Conservation (phyloP, 1,284 basidiomycete species). For the Ustilago curta region DNA sequence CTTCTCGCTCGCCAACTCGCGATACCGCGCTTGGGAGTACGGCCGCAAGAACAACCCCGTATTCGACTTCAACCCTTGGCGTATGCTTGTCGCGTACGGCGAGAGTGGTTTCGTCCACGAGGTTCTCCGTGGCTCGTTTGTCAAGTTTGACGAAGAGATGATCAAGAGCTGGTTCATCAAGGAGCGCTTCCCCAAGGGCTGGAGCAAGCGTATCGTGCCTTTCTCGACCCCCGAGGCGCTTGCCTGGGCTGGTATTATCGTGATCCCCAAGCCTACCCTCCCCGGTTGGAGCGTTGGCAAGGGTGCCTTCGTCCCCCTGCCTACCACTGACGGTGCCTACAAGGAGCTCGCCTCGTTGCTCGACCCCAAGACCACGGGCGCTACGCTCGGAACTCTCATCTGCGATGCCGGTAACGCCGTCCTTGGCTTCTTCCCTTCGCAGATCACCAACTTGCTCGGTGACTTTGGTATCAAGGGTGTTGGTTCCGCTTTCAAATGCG, state of each 20-base stretch:
- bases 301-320: slow-evolving; percentile 30
- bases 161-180: slow-evolving; percentile 39
- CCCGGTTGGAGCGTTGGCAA: slow-evolving; percentile 39
- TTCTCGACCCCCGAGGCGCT: slow-evolving; percentile 33
- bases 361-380: slow-evolving; percentile 24
- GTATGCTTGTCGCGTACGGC: slow-evolving; percentile 38
- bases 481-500: slow-evolving; percentile 9
- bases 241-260: slow-evolving; percentile 35
- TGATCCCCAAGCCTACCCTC: slow-evolving; percentile 25
- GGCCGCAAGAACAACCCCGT: slow-evolving; percentile 24
- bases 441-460: slow-evolving; percentile 29
- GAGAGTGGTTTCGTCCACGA: slow-evolving; percentile 44
- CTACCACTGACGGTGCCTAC: slow-evolving; percentile 24
- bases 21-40: slow-evolving; percentile 27
- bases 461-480: slow-evolving; percentile 23
- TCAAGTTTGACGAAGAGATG: slow-evolving; percentile 38
- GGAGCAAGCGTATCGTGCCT: slow-evolving; percentile 33
- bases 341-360: slow-evolving; percentile 25
- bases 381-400: slow-evolving; percentile 17
- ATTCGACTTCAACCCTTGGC: slow-evolving; percentile 48
- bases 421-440: slow-evolving; percentile 28
- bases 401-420: slow-evolving; percentile 36
- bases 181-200: slow-evolving; percentile 34
- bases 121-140: slow-evolving; percentile 30
- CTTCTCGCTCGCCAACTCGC: slow-evolving; percentile 30